Base-by-base conservation (phyloP, 2,329 filamentous ascomycete species). In the Fusarium concolor region DNA sequence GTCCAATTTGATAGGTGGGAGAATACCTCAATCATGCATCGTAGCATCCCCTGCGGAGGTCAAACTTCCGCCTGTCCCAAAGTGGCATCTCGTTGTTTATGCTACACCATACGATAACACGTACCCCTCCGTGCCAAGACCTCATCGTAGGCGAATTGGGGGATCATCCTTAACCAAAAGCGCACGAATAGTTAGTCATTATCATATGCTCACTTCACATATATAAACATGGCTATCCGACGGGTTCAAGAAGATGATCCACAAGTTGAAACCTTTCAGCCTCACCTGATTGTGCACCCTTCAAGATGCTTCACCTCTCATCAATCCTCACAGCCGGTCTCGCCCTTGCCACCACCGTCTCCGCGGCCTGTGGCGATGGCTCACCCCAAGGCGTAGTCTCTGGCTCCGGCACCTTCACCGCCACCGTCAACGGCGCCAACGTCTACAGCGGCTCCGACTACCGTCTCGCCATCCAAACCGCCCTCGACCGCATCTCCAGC, bases 391-490 rank as follows among this genome's bases (percentile, higher is more conserved):
- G 81, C 17, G 78, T 64, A 12, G 83, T 86, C 12, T 83, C 83
- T 3, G 84, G 83, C 65, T 83, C 81, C 3, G 80, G 79, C 28
- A 80, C 80, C 6, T 86, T 81, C 74, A 81, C 77, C 1, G 82
- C 84, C 10, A 81, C 73, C 12, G 77, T 74, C 28, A 84, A 85
- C 54, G 80, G 77, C 3, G 79, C 61, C 44, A 79, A 72, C 10
- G 78, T 87, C 15, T 88, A 88, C 76, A 76, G 81, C 0, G 86
- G 86, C 28, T 79, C 80, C 17, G 81, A 87, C 77, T 88, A 88
- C 74, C 80, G 78, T 14, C 79, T 80, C 3, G 86, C 86, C 2
- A 86, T 88, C 58, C 84, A 87, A 51, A 78, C 84, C 0, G 86
- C 85, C 1, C 72, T 88, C 18, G 84, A 87, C 69, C 79, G 83